These are phyloP conservation scores for Teratosphaeria epicoccoides DNA, from an alignment of 2,329 filamentous ascomycete species.

Conservation along the genomic window DNA sequence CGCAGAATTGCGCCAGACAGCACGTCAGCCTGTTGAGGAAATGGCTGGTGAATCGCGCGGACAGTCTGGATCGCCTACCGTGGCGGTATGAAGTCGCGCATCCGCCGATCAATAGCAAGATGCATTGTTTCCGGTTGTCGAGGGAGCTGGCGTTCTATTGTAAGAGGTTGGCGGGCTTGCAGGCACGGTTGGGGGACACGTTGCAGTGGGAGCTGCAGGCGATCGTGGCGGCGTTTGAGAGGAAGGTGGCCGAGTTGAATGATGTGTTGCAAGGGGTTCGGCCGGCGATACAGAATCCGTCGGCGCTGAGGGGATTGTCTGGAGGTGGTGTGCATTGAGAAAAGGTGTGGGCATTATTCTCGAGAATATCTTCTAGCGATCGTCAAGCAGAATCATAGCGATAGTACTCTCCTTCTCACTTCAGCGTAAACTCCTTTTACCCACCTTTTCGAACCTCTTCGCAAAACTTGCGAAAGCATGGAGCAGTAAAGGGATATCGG, in stretches of 20 bases:
- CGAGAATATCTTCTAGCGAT: no score
- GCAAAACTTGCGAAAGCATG: conserved; percentile 30
- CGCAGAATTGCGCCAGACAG: conserved; percentile 6
- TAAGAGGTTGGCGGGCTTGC: conserved; percentile 7
- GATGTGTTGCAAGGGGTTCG: conserved; percentile 3
- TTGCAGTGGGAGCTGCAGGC: conserved; percentile 14
- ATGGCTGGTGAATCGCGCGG: conserved; percentile 14
- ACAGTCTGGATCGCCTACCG: conserved; percentile 14
- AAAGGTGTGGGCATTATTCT: not conserved
- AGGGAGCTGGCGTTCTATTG: conserved; percentile 9
- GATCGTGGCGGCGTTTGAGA: conserved; percentile 11
- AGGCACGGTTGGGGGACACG: conserved; percentile 8
- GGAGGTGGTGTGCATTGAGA: not conserved
- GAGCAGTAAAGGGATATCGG: conserved; percentile 38
- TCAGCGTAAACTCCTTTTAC: no score
- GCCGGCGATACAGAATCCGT: not conserved
- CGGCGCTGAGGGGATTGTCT: not conserved
- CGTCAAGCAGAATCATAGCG: no score
- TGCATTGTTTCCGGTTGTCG: conserved; percentile 6
- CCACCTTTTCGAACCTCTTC: not conserved
- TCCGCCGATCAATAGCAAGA: not conserved
- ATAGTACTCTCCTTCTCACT: no score
- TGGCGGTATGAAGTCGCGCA: conserved; percentile 15
- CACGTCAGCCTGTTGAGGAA: conserved; percentile 9
- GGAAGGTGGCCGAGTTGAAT: conserved; percentile 3